These are phyloP conservation scores for Aplosporella prunicola DNA, from an alignment of 2,329 filamentous ascomycete genomes.

Conservation along the genomic window DNA sequence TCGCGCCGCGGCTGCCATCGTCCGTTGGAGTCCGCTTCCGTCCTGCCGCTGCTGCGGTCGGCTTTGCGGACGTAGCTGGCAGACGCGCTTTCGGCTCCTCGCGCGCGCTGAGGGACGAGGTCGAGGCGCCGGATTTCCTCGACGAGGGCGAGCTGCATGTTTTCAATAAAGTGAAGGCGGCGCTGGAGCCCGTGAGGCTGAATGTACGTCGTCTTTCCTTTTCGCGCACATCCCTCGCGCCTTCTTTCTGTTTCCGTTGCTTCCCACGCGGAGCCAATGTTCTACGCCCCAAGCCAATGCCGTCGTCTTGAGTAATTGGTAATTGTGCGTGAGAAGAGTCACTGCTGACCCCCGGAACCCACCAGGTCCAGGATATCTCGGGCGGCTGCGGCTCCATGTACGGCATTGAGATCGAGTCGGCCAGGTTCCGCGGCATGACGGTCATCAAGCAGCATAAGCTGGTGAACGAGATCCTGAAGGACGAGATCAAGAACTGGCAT, in stretches of 20 bases:
- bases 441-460: conserved; percentile 76
- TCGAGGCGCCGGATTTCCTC: conserved; percentile 38
- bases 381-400: conserved; percentile 86
- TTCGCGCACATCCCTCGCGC: no score
- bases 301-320: no score
- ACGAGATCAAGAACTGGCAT: conserved; percentile 73
- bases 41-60: no score
- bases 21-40: no score
- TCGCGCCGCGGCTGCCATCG: no score
- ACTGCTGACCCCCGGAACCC: no score
- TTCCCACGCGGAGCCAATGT: no score
- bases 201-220: no score
- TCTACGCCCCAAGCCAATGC: no score
- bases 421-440: conserved; percentile 58
- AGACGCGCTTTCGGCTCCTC: background rate
- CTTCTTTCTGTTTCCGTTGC: no score
- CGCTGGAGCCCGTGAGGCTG: conserved; percentile 34
- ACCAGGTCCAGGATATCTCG: conserved; percentile 69
- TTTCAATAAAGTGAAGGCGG: conserved; percentile 37
- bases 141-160: conserved; percentile 37
- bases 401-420: conserved; percentile 65
- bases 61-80: background rate
- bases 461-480: conserved; percentile 64
- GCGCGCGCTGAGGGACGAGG: no score
- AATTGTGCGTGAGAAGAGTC: no score